Evolutionary conservation across 139 green algal genomes (phyloP).

Genomic region (Volvox reticuliferus): DNA sequence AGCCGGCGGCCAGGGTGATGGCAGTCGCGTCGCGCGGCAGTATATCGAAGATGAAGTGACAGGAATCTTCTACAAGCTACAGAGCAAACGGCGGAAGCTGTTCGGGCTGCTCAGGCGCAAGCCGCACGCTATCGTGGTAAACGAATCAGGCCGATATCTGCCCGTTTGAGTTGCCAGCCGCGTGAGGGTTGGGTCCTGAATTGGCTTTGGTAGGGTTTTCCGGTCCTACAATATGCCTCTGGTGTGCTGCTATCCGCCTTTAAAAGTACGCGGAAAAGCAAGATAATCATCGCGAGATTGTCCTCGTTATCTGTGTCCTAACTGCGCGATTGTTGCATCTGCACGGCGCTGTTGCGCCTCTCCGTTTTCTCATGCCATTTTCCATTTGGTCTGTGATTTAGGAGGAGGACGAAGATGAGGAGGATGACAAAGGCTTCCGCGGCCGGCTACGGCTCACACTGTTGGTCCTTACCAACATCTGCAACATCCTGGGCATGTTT

Average conservation of each 20-base stretch:
- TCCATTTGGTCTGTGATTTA: not conserved
- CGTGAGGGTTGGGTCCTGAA: too few relatives aligned
- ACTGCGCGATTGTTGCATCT: too few relatives aligned
- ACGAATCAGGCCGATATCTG: too few relatives aligned
- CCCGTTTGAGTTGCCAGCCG: too few relatives aligned
- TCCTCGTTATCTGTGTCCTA: too few relatives aligned
- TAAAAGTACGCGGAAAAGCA: too few relatives aligned
- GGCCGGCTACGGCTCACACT: slow-evolving; percentile 6
- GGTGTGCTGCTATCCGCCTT: too few relatives aligned
- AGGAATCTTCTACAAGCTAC: slow-evolving; percentile 56
- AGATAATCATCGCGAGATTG: too few relatives aligned
- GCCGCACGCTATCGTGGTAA: slow-evolving; percentile 5
- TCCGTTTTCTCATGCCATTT: not conserved
- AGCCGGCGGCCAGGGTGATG: slow-evolving; percentile 45
- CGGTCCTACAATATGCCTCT: too few relatives aligned
- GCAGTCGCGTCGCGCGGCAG: slow-evolving; percentile 8
- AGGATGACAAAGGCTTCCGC: slow-evolving; percentile 47
- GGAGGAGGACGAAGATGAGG: slow-evolving; percentile 6
- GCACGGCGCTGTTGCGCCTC: too few relatives aligned
- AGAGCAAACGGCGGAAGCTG: slow-evolving; percentile 22
- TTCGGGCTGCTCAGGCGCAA: slow-evolving; percentile 33
- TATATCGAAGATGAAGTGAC: slow-evolving; percentile 63
- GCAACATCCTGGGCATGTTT: slow-evolving; percentile 55
- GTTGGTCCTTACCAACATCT: slow-evolving; percentile 36
- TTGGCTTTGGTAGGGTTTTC: too few relatives aligned